Base-by-base conservation (phyloP, 2,329 filamentous ascomycete genomes). In the Fusarium buxicola region DNA sequence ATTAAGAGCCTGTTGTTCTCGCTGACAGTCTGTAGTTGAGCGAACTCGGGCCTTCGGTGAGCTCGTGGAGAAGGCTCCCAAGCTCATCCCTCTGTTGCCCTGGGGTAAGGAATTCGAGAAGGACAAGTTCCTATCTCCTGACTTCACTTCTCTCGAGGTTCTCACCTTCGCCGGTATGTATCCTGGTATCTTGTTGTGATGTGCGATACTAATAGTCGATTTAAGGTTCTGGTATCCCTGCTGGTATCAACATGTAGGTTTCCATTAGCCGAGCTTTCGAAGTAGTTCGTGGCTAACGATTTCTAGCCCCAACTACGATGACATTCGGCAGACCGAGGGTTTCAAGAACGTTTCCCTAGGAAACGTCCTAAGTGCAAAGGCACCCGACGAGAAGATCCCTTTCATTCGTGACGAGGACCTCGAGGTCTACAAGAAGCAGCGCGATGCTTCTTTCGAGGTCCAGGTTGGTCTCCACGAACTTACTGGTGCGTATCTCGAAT, bases 401-500 rank as follows among this genome's bases (percentile, higher is more conserved):
- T 97, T 98, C 78, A 93, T 99, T 71, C 84, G 87, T 12, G 87
- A 91, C 2, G 83, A 86, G 39, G 94, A 98, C 70, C 82, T 95
- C 18, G 86, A 87, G 3, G 74, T 96, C 5, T 98, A 90, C 77
- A 86, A 90, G 69, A 90, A 91, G 73, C 93, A 92, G 77, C 91
- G 92, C 10, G 94, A 97, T 70, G 85, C 86, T 7, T 89, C 94
- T 1, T 98, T 98, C 70, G 94, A 98, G 77, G 92, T 97, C 3
- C 94, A 98, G 78, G 94, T 99, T 44, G 94, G 94, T 21, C 89
- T 98, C 16, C 94, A 98, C 76, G 94, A 97, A 75, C 86, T 97
- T 47, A 87, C 80, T 72, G 84, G 78, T 80, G 67, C 58, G 73
- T 65, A 7, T 1, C 8, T 31, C 13, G 4, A 15, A 16, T 11